phyloP scores from a whole-genome alignment of 2,329 filamentous ascomycete genomes.

The Colletotrichum sidae region DNA sequence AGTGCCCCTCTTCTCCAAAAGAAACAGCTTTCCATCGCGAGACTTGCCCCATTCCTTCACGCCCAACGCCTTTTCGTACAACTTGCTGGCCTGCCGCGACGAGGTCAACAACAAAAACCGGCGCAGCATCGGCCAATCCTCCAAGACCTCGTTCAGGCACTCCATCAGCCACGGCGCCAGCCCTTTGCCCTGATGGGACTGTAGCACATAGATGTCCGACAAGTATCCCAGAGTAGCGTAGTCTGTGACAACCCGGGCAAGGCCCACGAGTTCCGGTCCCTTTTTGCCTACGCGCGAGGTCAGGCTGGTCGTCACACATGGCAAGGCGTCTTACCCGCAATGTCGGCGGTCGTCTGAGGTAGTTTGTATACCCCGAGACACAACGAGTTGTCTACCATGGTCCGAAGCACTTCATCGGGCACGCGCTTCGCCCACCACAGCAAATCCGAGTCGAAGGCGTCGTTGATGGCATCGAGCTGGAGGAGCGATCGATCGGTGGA shows the following conservation, averaged over 20 bases:
- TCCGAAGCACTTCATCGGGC: constrained; percentile 59
- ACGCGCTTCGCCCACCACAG: constrained; percentile 71
- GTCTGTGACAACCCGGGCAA: constrained; percentile 46
- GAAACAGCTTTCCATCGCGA: constrained; percentile 51
- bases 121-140: constrained; percentile 69
- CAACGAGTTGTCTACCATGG: constrained; percentile 67
- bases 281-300: constrained; percentile 29
- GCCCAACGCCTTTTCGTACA: constrained; percentile 62
- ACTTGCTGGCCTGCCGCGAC: constrained; percentile 44
- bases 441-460: constrained; percentile 65
- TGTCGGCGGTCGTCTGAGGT: constrained; percentile 45
- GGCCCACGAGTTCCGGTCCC: constrained; percentile 51
- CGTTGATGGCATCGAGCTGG: constrained; percentile 65
- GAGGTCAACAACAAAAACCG: constrained; percentile 67
- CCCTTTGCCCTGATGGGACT: constrained; percentile 69
- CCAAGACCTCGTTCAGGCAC: constrained; percentile 67
- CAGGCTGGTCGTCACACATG: not conserved
- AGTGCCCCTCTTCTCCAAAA: constrained; percentile 56
- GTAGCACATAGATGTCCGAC: constrained; percentile 75
- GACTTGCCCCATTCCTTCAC: constrained; percentile 57
- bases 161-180: constrained; percentile 74
- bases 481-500: constrained; percentile 70
- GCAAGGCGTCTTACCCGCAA: constrained; percentile 43
- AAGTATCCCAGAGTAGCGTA: constrained; percentile 42
- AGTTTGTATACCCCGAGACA: constrained; percentile 68